A percentile compares a stretch with the other conserved stretches of the same genome.
These are phyloP conservation scores for Annona squamosa DNA, from an alignment of 164 flowering plant species.

Conservation along the genomic window DNA sequence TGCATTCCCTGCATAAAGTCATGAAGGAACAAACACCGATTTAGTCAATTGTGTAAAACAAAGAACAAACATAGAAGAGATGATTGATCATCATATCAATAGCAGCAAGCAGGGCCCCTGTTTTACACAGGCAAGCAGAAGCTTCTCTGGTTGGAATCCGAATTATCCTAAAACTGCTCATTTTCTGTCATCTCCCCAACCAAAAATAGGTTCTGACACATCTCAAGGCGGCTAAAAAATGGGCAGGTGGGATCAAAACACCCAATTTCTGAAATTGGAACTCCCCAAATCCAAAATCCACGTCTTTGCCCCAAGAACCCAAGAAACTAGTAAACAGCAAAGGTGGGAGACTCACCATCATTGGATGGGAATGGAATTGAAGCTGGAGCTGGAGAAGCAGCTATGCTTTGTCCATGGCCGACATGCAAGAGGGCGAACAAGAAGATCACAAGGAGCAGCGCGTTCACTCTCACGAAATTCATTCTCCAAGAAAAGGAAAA, in stretches of 20 bases:
- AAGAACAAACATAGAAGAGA: neutral
- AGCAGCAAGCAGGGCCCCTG: too few relatives aligned
- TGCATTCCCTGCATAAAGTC: conserved; percentile 27
- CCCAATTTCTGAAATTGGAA: neutral
- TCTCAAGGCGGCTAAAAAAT: neutral
- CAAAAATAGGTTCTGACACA: too few relatives aligned
- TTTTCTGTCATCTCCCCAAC: too few relatives aligned
- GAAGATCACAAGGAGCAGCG: conserved; percentile 6
- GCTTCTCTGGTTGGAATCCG: too few relatives aligned
- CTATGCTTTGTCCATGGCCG: conserved; percentile 11
- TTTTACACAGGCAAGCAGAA: too few relatives aligned
- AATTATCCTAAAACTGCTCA: too few relatives aligned
- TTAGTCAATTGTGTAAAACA: neutral
- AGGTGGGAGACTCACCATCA: conserved; percentile 10
- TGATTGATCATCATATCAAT: too few relatives aligned
- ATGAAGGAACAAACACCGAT: neutral
- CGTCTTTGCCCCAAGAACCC: neutral
- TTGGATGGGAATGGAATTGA: conserved; percentile 4
- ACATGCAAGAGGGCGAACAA: conserved; percentile 14
- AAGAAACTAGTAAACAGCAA: neutral
- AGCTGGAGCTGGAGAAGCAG: conserved; percentile 12
- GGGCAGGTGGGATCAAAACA: neutral
- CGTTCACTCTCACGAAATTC: conserved; percentile 11
- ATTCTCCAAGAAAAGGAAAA: neutral
- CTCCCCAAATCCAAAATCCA: neutral